Conservation (phyloP, 352 stramenopile genomes). For the Phytopythium cucurbitacearum region DNA sequence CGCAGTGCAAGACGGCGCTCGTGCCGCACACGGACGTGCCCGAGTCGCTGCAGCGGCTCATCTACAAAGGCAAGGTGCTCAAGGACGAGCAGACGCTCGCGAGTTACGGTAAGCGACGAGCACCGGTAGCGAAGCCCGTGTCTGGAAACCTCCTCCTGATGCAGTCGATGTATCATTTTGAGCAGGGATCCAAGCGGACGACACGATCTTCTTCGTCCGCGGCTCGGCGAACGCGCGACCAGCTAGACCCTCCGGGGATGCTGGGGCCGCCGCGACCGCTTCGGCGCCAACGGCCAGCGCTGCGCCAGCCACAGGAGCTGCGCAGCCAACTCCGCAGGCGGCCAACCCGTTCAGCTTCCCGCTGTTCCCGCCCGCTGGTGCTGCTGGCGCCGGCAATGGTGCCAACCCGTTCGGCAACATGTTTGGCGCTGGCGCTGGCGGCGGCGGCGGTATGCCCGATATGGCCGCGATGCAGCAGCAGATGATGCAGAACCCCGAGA, state of each 20-base stretch:
- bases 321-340: conserved; percentile 5
- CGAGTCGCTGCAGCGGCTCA: conserved; percentile 77
- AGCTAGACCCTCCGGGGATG: conserved; percentile 9
- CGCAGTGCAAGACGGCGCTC: conserved; percentile 76
- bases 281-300: conserved; percentile 15
- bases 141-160: neutral
- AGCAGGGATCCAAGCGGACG: conserved; percentile 65
- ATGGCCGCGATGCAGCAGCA: conserved; percentile 87
- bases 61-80: conserved; percentile 90
- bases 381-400: conserved; percentile 7
- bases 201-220: conserved; percentile 86
- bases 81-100: conserved; percentile 84
- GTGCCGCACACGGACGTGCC: conserved; percentile 63
- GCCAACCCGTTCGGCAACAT: conserved; percentile 61
- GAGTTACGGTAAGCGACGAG: conserved; percentile 56
- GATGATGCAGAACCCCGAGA: conserved; percentile 85
- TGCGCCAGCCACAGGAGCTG: conserved; percentile 8
- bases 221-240: conserved; percentile 38
- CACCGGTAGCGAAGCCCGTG: neutral
- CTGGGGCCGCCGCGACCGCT: conserved; percentile 13
- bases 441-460: conserved; percentile 39
- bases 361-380: conserved; percentile 27
- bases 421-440: conserved; percentile 19
- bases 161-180: neutral
- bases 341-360: conserved; percentile 55